These are phyloP conservation scores for Phytophthora gonapodyides DNA, from an alignment of 352 stramenopile genomes.

Conservation along the genomic window DNA sequence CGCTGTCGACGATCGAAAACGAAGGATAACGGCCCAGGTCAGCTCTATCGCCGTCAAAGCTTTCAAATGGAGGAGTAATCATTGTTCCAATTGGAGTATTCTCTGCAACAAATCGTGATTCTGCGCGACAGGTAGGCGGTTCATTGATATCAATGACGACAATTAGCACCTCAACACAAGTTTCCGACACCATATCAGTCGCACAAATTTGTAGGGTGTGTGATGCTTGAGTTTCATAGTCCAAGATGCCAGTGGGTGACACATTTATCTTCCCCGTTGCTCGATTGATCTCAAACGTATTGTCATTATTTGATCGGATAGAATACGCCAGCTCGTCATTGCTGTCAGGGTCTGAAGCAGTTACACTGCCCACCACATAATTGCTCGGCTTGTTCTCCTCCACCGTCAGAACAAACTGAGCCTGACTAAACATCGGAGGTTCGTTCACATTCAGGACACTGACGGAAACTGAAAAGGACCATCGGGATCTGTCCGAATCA, in stretches of 20 bases:
- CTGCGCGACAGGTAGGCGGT: slow-evolving; percentile 17
- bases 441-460: slow-evolving; percentile 29
- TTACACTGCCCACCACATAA: slow-evolving; percentile 9
- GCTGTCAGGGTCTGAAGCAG: slow-evolving; percentile 25
- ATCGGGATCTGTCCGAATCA: slow-evolving; percentile 16
- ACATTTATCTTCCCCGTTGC: slow-evolving; percentile 10
- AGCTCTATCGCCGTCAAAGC: slow-evolving; percentile 16
- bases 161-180: slow-evolving; percentile 7
- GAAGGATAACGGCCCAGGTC: slow-evolving; percentile 8
- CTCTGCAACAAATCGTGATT: slow-evolving; percentile 25
- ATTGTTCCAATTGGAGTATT: slow-evolving; percentile 24
- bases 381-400: slow-evolving; percentile 19
- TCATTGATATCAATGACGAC: slow-evolving; percentile 30
- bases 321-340: slow-evolving; percentile 12
- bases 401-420: slow-evolving; percentile 7
- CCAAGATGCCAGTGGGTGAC: slow-evolving; percentile 2
- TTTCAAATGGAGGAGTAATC: slow-evolving; percentile 17
- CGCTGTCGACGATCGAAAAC: slow-evolving; percentile 13
- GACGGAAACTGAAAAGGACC: slow-evolving; percentile 16
- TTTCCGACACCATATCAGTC: slow-evolving; percentile 18
- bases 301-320: background rate
- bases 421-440: slow-evolving; percentile 22
- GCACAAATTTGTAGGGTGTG: slow-evolving; percentile 21
- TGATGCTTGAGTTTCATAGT: slow-evolving; percentile 20
- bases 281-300: slow-evolving; percentile 13